Conservation (phyloP, 2,329 filamentous ascomycete species). For the Talaromyces atroroseus region DNA sequence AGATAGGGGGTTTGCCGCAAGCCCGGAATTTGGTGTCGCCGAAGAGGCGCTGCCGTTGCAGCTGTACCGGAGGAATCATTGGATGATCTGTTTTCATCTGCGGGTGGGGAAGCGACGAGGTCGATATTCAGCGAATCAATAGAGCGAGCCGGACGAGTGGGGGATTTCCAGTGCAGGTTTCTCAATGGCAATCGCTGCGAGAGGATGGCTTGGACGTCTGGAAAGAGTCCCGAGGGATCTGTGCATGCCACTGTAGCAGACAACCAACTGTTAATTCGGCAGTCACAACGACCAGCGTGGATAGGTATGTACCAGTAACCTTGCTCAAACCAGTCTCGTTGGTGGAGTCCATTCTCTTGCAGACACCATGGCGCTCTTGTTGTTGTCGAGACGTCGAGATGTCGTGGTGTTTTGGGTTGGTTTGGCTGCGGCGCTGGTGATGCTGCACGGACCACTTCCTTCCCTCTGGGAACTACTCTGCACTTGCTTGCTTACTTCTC, state of each 20-base stretch:
- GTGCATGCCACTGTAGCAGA: conserved; percentile 76
- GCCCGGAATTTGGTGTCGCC: conserved; percentile 92
- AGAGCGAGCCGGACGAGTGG: conserved; percentile 81
- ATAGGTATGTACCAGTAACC: conserved; percentile 58
- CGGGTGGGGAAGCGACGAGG: conserved; percentile 60
- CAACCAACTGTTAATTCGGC: conserved; percentile 13
- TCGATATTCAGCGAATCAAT: conserved; percentile 91
- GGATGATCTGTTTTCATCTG: conserved; percentile 31
- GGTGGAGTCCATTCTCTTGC: conserved; percentile 35
- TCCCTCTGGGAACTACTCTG: background rate
- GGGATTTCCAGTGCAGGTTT: conserved; percentile 96
- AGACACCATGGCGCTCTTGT: conserved; percentile 25
- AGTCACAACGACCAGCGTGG: background rate
- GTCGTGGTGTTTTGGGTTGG: background rate
- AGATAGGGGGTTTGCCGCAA: conserved; percentile 88
- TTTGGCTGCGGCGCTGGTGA: background rate
- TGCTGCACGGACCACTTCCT: background rate
- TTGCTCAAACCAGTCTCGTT: conserved; percentile 58
- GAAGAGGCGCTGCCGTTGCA: conserved; percentile 29
- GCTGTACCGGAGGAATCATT: conserved; percentile 31
- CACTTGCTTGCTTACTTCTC: background rate
- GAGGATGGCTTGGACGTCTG: conserved; percentile 71
- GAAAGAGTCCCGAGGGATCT: conserved; percentile 85
- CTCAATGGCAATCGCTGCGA: conserved; percentile 74
- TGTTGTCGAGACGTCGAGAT: background rate